A percentile compares a stretch with the other conserved stretches of the same genome.
Conservation (phyloP, 2,329 filamentous ascomycete genomes). For the Penicillium sp. region DNA sequence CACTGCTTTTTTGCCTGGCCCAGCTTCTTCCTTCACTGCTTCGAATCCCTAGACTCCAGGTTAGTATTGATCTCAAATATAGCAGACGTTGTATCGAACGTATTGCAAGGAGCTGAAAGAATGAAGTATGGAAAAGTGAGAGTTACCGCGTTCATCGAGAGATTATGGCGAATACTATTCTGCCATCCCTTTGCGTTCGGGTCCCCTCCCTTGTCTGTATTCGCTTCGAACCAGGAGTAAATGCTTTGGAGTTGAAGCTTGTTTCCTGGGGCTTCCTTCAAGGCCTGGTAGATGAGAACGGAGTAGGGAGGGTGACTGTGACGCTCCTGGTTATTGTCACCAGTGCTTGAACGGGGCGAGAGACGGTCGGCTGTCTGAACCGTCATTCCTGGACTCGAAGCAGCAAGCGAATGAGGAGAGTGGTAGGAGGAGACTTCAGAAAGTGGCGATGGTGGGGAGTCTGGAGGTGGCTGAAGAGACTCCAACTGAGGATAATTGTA, state of each 20-base stretch:
- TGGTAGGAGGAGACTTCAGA: slow-evolving; percentile 24
- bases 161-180: slow-evolving; percentile 91
- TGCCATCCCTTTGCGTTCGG: slow-evolving; percentile 73
- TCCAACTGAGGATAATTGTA: slow-evolving; percentile 7
- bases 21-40: slow-evolving; percentile 55
- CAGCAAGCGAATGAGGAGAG: slow-evolving; percentile 15
- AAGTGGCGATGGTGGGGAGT: slow-evolving; percentile 19
- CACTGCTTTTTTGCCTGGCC: slow-evolving; percentile 53
- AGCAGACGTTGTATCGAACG: slow-evolving; percentile 3
- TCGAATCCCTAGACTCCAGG: slow-evolving; percentile 36
- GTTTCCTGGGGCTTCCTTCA: slow-evolving; percentile 64
- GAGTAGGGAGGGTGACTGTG: slow-evolving; percentile 69
- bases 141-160: slow-evolving; percentile 88
- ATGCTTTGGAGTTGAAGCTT: slow-evolving; percentile 81
- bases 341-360: slow-evolving; percentile 23
- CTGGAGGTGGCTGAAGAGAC: slow-evolving; percentile 6
- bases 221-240: slow-evolving; percentile 82
- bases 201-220: slow-evolving; percentile 71
- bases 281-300: slow-evolving; percentile 71
- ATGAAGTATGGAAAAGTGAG: not conserved
- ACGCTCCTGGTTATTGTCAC: slow-evolving; percentile 24
- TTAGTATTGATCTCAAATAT: not conserved
- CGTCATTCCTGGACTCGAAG: slow-evolving; percentile 3
- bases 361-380: slow-evolving; percentile 15
- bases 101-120: slow-evolving; percentile 5